Evolutionary conservation across 192 early-diverging fungal species (phyloP), one percentile per base, ranked within the genome.

Genomic region (Backusella luteola): DNA sequence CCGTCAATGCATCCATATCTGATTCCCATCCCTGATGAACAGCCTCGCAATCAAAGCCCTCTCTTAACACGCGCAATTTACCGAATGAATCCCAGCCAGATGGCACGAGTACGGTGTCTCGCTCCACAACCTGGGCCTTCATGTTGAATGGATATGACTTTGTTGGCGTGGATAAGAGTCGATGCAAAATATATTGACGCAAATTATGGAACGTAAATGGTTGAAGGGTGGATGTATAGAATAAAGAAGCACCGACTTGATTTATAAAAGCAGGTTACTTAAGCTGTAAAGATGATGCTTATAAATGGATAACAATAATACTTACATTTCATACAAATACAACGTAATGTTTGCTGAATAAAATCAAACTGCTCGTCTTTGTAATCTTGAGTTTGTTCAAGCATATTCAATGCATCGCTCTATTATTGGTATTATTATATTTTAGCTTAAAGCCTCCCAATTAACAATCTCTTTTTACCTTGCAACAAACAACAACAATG

Each of bases 301-400:
- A 44, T 44, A 44, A 71, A 41, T 21, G 36, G 42, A 23, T n/a
- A 38, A 3, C 32, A 44, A 32, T 32, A 0, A 39, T 23, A 81
- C 85, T 87, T 84, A 94, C 93, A 96, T 88, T 93, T 94, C 75
- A 99, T 89, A 77, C 94, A 95, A 12, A 97, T 87, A 26, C 96
- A 94, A 69, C 97, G 91, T 59, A 97, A 84, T 36, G 89, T 88
- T 78, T 98, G 96, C 82, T 98, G 96, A 76, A 99, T 95, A 81
- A 93, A 97, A 80, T 99, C 97, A 84, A 99, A 97, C 49, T 92
- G 91, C 72, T 97, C 96, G 66, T 99, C 96, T 78, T 90, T 91
- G 82, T 89, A 97, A 21, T 91, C 95, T 34, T 87, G 83, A 52
- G 95, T 93, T 49, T 93, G 90, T 84, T 97, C 96, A 73, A 97